Evolutionary conservation across 257 asterid species (phyloP).

Genomic region (Ballota nigra): DNA sequence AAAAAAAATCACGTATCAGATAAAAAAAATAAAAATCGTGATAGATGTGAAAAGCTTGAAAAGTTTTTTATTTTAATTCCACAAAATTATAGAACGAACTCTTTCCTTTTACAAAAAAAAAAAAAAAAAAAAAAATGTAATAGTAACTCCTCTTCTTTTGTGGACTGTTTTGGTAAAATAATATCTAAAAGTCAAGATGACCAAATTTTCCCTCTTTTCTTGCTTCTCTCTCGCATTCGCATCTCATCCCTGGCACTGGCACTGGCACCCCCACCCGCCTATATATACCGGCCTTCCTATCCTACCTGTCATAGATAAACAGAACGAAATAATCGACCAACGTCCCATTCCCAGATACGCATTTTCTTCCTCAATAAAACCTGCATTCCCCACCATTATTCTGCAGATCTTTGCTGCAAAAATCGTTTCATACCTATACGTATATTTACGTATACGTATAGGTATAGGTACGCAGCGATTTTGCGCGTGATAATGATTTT

Average conservation of each 20-base stretch:
- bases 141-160: too few species aligned
- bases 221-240: not conserved
- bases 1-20: too few species aligned
- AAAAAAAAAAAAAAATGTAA: too few species aligned
- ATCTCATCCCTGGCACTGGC: constrained; percentile 16
- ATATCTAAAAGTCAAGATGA: constrained; percentile 22
- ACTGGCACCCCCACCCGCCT: constrained; percentile 21
- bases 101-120: too few species aligned
- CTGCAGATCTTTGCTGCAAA: constrained; percentile 16
- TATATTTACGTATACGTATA: constrained; percentile 22
- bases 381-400: constrained; percentile 20
- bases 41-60: too few species aligned
- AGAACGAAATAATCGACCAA: constrained; percentile 24
- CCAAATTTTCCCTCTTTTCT: not conserved
- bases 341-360: constrained; percentile 52
- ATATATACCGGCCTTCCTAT: constrained; percentile 25
- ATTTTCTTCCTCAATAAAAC: constrained; percentile 18
- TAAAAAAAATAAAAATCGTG: too few species aligned
- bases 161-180: too few species aligned
- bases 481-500: constrained; percentile 12
- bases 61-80: too few species aligned
- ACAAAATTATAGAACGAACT: too few species aligned
- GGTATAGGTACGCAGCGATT: not conserved
- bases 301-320: constrained; percentile 13
- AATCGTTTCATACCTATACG: constrained; percentile 13